phyloP scores from a whole-genome alignment of 371 early-diverging fungal species.

The Mortierella sp. region DNA sequence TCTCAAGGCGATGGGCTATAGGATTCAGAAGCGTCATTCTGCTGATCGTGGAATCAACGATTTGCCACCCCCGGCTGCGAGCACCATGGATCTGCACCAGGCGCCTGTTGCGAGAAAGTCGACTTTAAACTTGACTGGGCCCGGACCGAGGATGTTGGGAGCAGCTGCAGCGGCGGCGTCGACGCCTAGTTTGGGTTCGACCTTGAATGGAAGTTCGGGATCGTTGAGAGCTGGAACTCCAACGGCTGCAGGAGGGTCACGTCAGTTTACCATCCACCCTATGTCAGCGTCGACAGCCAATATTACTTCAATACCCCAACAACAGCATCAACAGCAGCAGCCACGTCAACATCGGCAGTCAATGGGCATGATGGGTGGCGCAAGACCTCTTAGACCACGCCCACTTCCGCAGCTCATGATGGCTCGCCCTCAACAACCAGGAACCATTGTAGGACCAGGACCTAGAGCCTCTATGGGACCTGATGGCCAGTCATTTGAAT shows the following conservation, averaged over 20 bases:
- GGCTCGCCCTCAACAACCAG: slow-evolving; percentile 28
- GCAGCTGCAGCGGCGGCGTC: slow-evolving; percentile 18
- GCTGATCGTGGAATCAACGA: slow-evolving; percentile 55
- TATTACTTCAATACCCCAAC: background rate
- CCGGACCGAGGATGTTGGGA: background rate
- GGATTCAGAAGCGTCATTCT: slow-evolving; percentile 46
- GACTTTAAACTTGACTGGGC: slow-evolving; percentile 11
- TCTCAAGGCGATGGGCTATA: slow-evolving; percentile 51
- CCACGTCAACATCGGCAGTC: slow-evolving; percentile 21
- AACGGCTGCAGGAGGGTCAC: background rate
- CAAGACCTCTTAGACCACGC: slow-evolving; percentile 33
- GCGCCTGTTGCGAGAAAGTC: slow-evolving; percentile 6
- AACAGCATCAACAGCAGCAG: slow-evolving; percentile 30
- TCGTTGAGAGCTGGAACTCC: slow-evolving; percentile 27
- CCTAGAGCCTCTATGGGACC: slow-evolving; percentile 4
- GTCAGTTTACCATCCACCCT: slow-evolving; percentile 18
- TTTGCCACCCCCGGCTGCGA: slow-evolving; percentile 48
- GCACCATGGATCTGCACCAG: slow-evolving; percentile 36
- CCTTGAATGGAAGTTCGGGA: slow-evolving; percentile 32
- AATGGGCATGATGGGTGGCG: slow-evolving; percentile 20
- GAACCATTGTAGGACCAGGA: slow-evolving; percentile 16
- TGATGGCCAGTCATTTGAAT: slow-evolving; percentile 34
- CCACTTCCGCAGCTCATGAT: slow-evolving; percentile 24
- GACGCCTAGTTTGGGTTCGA: slow-evolving; percentile 35
- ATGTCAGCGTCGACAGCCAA: slow-evolving; percentile 38